Base-by-base conservation (phyloP, 2,329 filamentous ascomycete species). In the Clarireedia monteithiana region DNA sequence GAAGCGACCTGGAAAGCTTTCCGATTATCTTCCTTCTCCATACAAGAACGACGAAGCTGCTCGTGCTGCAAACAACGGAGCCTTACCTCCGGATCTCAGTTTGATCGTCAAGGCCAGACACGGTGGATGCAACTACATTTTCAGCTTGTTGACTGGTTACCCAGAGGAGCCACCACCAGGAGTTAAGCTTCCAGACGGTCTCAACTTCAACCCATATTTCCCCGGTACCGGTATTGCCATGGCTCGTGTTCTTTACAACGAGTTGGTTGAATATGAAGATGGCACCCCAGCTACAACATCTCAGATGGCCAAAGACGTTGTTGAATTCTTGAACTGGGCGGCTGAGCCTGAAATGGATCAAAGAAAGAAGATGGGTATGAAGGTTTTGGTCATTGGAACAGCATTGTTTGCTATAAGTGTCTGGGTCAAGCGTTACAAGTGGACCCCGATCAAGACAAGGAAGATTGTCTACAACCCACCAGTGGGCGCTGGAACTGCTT, bases 131-230 rank as follows among this genome's bases (percentile, higher is more conserved):
- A 81, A 99, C 79, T 99, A 99, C 82, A 90, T 99, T 78, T 99
- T 97, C 84, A 90, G 80, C 73, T 81, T 99, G 73, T 78, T 99
- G 71, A 99, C 94, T 56, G 94, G 94, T 67, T 99, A 99, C 76
- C 94, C 94, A 59, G 94, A 99, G 66, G 94, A 99, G 77, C 82
- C 90, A 59, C 94, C 94, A 53, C 89, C 94, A 51, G 94, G 94
- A 72, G 91, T 89, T 61, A 77, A 82, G 67, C 87, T 99, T 59
- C 86, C 85, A 67, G 84, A 85, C 60, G 94, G 94, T 70, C 85
- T 99, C 76, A 96, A 97, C 85, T 99, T 99, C 85, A 99, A 99
- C 84, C 94, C 94, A 59, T 99, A 96, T 82, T 99, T 99, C 86
- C 94, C 94, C 57, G 94, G 94, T 71, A 97, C 94, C 67, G 92